Evolutionary conservation across 176 grass and related monocot genomes (phyloP), one percentile per base, ranked within the genome.

Genomic region (Carex parvula): DNA sequence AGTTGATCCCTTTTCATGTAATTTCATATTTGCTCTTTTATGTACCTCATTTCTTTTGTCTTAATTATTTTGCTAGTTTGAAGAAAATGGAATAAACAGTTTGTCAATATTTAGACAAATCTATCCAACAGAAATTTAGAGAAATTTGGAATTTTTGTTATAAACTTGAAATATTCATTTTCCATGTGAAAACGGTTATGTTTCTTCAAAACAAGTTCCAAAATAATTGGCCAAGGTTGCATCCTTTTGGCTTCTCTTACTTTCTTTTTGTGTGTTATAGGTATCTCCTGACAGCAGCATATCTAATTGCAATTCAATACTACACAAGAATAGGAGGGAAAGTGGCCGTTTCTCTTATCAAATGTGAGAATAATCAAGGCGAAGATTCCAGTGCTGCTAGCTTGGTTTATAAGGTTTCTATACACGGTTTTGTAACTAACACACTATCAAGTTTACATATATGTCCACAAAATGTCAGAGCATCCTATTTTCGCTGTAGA

Each of bases 261-360:
- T 39, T 70, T 68, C 30, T 81, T 21, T 21, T 68, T 79, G 11
- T 55, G 32, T 85, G 0, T 64, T 88, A 66, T 91, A 98, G 91
- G 93, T 99, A 95, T 89, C 60, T 89, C 20, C 73, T 99, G 85
- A 99, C 93, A 61, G 89, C 89, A 3, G 78, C 80, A 74, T 99
- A 99, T 92, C 89, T 99, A 84, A 89, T 95, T 87, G 96, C 93
- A 79, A 99, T 99, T 89, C 93, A 99, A 70, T 99, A 94, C 80
- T 99, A 92, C 79, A 99, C 96, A 70, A 95, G 87, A 81, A 92
- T 99, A 74, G 96, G 96, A 87, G 96, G 96, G 60, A 99, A 94
- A 83, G 86, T 99, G 37, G 94, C 96, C 60, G 91, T 94, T 64
- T 91, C 66, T 92, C 84, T 99, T 35, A 99, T 99, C 67, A 95